Percentiles rank a stretch among this genome's conserved stretches.
phyloP scores from a whole-genome alignment of 805 yeast species.

The Candida tallmaniae region DNA sequence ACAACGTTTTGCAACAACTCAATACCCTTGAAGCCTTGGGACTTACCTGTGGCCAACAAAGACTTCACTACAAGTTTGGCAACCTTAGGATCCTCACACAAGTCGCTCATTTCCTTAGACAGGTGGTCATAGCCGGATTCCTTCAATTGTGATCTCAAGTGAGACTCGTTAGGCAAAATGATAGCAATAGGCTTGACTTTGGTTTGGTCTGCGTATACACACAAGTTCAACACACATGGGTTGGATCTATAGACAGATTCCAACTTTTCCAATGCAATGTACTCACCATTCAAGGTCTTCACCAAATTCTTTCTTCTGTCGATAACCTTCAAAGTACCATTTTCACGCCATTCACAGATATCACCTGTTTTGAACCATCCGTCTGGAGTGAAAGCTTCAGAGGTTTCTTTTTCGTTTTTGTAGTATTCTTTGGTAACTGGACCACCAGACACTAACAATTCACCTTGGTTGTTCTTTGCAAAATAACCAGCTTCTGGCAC shows the following conservation, averaged over 20 bases:
- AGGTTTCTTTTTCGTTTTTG: constrained; percentile 78
- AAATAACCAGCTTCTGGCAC: constrained; percentile 87
- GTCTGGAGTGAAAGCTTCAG: constrained; percentile 65
- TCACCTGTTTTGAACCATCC: constrained; percentile 98
- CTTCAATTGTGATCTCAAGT: constrained; percentile 53
- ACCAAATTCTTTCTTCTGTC: constrained; percentile 96
- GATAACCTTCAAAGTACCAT: constrained; percentile 76
- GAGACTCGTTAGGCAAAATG: constrained; percentile 72
- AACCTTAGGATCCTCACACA: constrained; percentile 56
- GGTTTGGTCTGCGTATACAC: constrained; percentile 87
- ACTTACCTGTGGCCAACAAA: constrained; percentile 68
- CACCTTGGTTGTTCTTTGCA: constrained; percentile 92
- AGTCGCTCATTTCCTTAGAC: constrained; percentile 43
- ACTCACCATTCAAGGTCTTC: constrained; percentile 95
- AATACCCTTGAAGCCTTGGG: constrained; percentile 79
- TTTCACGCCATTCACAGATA: constrained; percentile 85
- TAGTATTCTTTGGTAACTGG: constrained; percentile 74
- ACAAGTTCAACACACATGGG: constrained; percentile 68
- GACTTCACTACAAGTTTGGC: constrained; percentile 49
- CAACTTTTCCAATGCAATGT: constrained; percentile 92
- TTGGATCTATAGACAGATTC: constrained; percentile 89
- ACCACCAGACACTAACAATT: constrained; percentile 73
- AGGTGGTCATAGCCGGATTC: constrained; percentile 46
- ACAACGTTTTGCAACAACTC: constrained; percentile 80
- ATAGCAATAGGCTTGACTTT: constrained; percentile 93